Base-by-base conservation (phyloP, 1,284 basidiomycete genomes). In the Ustilago vetiveriae region DNA sequence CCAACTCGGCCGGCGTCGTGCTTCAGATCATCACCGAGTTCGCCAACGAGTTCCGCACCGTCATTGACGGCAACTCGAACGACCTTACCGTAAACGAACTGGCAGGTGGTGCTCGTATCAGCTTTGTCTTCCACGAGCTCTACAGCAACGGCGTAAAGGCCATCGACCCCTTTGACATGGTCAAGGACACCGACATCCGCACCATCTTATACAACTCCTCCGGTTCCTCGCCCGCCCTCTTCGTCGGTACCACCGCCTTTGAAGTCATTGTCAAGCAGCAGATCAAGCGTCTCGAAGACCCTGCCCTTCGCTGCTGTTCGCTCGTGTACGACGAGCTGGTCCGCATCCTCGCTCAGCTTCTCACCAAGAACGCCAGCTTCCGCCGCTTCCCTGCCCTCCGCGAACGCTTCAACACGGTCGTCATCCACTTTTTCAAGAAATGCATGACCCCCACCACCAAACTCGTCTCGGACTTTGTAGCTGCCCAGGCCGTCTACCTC, bases 41-140 rank as follows among this genome's bases (percentile, higher is more conserved):
- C 79, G 94, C 94, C 11, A 89, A 92, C 49, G 96, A 98, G 84
- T 99, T 98, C 78, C 88, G 98, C 53, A 90, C 94, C 3, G 97
- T 94, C n/a, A 97, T 99, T 75, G 96, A 98, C 77, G 96, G 96
- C 49, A 98, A 94, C 17, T 92, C 92, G 59, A 87, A 95, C 45
- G 92, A 97, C 72, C 91, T 98, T 71, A 96, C 94, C 3, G 98
- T 96, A 6, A 99, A 99, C 82, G 96, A 99, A 82, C 88, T 99
- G 10, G 97, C 92, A 22, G 96, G 96, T 40, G 96, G 96, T 53
- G 96, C 96, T 13, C 88, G 96, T 50, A 93, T 99, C 83, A 98
- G 98, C 85, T 98, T 97, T 85, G 98, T 99, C 83, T 99, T 99
- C 88, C 94, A 98, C 82, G 96, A 98, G 76, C 89, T 98, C 44